Evolutionary conservation across 805 yeast genomes (phyloP).

Genomic region (Pichia phayaonensis): DNA sequence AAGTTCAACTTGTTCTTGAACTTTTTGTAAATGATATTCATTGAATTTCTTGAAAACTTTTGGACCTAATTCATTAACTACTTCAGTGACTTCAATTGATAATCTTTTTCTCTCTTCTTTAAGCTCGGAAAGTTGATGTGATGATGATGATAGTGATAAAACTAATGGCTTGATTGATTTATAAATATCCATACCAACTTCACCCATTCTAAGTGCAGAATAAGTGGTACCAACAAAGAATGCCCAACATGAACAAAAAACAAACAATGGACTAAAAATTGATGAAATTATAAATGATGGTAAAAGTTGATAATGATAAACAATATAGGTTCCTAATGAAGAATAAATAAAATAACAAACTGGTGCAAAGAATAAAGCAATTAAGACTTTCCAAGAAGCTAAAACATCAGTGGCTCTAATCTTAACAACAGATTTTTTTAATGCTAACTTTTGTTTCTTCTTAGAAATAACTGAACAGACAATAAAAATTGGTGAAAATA

Average conservation of each 20-base stretch:
- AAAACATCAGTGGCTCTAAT: slow-evolving; percentile 86
- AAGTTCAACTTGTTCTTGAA: slow-evolving; percentile 15
- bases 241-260: slow-evolving; percentile 48
- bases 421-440: slow-evolving; percentile 82
- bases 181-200: slow-evolving; percentile 84
- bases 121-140: slow-evolving; percentile 46
- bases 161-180: slow-evolving; percentile 77
- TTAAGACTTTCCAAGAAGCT: slow-evolving; percentile 93
- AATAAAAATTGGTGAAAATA: slow-evolving; percentile 84
- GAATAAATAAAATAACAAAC: slow-evolving; percentile 76
- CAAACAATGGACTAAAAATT: slow-evolving; percentile 9
- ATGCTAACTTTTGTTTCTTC: slow-evolving; percentile 66
- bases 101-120: slow-evolving; percentile 54
- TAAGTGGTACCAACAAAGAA: slow-evolving; percentile 70
- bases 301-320: slow-evolving; percentile 14
- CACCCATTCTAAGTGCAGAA: slow-evolving; percentile 84
- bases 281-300: slow-evolving; percentile 7
- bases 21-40: slow-evolving; percentile 11
- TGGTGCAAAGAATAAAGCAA: slow-evolving; percentile 85
- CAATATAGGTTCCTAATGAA: slow-evolving; percentile 35
- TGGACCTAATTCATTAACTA: slow-evolving; percentile 78
- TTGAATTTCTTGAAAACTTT: slow-evolving; percentile 74
- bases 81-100: slow-evolving; percentile 66
- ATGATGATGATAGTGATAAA: slow-evolving; percentile 44
- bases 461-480: slow-evolving; percentile 65